A percentile compares a stretch with the other conserved stretches of the same genome.
phyloP scores from a whole-genome alignment of 495 filamentous ascomycete species.

The Umbilicaria muhlenbergii region DNA sequence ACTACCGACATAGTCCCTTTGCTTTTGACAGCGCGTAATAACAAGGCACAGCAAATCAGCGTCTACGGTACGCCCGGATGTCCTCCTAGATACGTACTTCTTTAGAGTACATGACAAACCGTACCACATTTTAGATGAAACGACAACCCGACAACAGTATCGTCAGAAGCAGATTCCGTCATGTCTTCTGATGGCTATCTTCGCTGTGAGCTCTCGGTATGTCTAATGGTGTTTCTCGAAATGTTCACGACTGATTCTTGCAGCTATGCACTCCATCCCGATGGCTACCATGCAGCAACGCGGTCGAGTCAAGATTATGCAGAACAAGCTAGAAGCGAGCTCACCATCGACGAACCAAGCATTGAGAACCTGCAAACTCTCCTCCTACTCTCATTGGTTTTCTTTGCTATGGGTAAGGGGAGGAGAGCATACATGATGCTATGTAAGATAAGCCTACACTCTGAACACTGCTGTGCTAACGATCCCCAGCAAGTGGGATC shows the following conservation, averaged over 20 bases:
- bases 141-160: slow-evolving; percentile 47
- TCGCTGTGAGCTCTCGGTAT: slow-evolving; percentile 55
- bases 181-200: slow-evolving; percentile 53
- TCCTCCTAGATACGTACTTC: slow-evolving; percentile 63
- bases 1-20: too few relatives aligned
- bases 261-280: slow-evolving; percentile 49
- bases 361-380: slow-evolving; percentile 62
- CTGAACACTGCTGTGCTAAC: not conserved
- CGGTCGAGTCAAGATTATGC: slow-evolving; percentile 50
- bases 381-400: slow-evolving; percentile 58
- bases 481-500: slow-evolving; percentile 47
- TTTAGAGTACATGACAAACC: slow-evolving; percentile 61
- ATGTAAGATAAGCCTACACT: slow-evolving; percentile 29
- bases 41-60: slow-evolving; percentile 12
- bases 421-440: slow-evolving; percentile 79
- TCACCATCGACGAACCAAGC: slow-evolving; percentile 65
- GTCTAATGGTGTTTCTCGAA: slow-evolving; percentile 7
- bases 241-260: slow-evolving; percentile 2
- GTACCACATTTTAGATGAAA: slow-evolving; percentile 63
- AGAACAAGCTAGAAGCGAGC: slow-evolving; percentile 43
- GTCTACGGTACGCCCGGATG: slow-evolving; percentile 31
- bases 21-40: too few relatives aligned
- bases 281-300: slow-evolving; percentile 41
- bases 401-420: slow-evolving; percentile 60
- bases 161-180: slow-evolving; percentile 48